Conservation (phyloP, 495 filamentous ascomycete genomes). For the Penicillium nucicola region DNA sequence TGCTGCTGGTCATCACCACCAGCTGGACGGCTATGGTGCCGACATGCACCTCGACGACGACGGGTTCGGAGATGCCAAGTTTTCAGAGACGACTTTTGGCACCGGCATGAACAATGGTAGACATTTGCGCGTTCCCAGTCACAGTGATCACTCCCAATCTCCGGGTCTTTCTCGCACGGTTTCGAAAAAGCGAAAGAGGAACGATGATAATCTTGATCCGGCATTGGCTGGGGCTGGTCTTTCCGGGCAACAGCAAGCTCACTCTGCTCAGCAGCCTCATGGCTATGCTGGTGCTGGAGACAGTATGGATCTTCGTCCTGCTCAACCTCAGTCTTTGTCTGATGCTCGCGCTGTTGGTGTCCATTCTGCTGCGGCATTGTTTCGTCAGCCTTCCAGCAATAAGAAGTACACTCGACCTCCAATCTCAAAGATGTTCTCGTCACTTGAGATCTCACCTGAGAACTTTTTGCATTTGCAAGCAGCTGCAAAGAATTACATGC, state of each 20-base stretch:
- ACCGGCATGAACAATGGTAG: constrained; percentile 25
- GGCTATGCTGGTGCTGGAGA: constrained; percentile 33
- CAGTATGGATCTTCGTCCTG: constrained; percentile 34
- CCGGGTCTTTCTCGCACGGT: constrained; percentile 57
- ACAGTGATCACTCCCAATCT: constrained; percentile 72
- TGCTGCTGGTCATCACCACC: constrained; percentile 37
- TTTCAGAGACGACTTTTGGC: constrained; percentile 22
- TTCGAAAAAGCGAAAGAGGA: constrained; percentile 45
- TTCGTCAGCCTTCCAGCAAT: constrained; percentile 49
- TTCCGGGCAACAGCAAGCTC: constrained; percentile 27
- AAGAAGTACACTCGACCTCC: constrained; percentile 61
- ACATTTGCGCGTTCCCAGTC: constrained; percentile 26
- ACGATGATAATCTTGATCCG: constrained; percentile 45
- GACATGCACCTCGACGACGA: constrained; percentile 44
- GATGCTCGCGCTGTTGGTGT: constrained; percentile 52
- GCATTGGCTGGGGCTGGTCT: constrained; percentile 32
- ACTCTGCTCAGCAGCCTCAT: constrained; percentile 29
- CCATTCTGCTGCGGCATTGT: constrained; percentile 58
- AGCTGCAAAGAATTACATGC: constrained; percentile 60
- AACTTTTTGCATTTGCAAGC: constrained; percentile 58
- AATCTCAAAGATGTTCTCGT: constrained; percentile 59
- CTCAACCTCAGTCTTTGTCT: constrained; percentile 34
- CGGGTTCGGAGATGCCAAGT: constrained; percentile 30
- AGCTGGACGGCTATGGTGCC: constrained; percentile 37
- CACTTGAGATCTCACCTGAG: constrained; percentile 55